These are phyloP conservation scores for Boletus pseudo-olivaceus DNA, from an alignment of 768 basidiomycete species.

Conservation along the genomic window DNA sequence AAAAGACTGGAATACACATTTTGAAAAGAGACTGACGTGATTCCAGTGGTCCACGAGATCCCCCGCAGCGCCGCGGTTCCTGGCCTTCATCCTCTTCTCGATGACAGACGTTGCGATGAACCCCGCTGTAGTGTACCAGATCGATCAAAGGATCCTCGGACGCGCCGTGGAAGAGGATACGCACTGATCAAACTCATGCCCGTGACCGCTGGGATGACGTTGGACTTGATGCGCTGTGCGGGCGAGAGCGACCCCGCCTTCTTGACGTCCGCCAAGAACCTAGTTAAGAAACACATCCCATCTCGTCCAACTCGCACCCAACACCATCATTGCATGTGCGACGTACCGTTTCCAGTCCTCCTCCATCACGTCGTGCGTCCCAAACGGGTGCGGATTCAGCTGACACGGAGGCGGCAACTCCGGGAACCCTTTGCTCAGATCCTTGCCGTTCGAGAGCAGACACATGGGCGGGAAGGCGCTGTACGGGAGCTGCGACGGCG, in stretches of 20 bases:
- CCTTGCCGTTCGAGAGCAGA: conserved; percentile 23
- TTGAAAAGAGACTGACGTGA: conserved; percentile 33
- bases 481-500: conserved; percentile 14
- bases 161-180: not conserved
- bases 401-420: conserved; percentile 38
- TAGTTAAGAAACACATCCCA: not conserved
- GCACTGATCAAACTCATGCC: conserved; percentile 27
- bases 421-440: conserved; percentile 43
- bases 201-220: conserved; percentile 30
- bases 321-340: not conserved
- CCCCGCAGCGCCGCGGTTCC: conserved; percentile 38
- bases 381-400: conserved; percentile 46
- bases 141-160: not conserved
- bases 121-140: conserved; percentile 12
- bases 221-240: conserved; percentile 33
- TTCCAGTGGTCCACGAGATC: conserved; percentile 50
- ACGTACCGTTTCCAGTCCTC: conserved; percentile 47
- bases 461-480: conserved; percentile 30
- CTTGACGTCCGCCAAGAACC: conserved; percentile 39
- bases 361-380: conserved; percentile 45
- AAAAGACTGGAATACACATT: not conserved
- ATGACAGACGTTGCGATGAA: conserved; percentile 14
- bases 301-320: not conserved
- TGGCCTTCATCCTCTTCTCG: conserved; percentile 29
- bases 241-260: conserved; percentile 32